Conservation (phyloP, 768 basidiomycete species). For the Rhodotorula toruloides region DNA sequence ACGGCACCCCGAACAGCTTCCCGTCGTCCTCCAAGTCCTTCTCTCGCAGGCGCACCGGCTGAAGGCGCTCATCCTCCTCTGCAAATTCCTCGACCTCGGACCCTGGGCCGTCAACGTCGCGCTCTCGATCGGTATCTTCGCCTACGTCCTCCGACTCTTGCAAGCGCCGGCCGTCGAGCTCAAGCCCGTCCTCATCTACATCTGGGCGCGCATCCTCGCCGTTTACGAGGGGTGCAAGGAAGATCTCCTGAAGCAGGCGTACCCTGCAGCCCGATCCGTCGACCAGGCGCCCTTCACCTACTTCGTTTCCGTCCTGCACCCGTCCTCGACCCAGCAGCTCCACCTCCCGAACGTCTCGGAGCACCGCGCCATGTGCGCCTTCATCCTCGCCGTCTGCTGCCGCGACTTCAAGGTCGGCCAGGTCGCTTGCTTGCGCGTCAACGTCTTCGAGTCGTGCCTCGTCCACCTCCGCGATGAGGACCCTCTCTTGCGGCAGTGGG, state of each 20-base stretch:
- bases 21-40: constrained; percentile 93
- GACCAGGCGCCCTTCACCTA: constrained; percentile 56
- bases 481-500: constrained; percentile 91
- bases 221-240: constrained; percentile 90
- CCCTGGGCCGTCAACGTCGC: constrained; percentile 98
- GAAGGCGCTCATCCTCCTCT: constrained; percentile 87
- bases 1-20: constrained; percentile 88
- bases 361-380: constrained; percentile 97
- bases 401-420: constrained; percentile 87
- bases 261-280: constrained; percentile 43
- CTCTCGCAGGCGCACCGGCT: constrained; percentile 93
- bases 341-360: constrained; percentile 85
- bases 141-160: constrained; percentile 92
- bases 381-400: constrained; percentile 82
- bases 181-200: constrained; percentile 96
- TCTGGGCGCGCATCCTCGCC: constrained; percentile 95
- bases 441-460: constrained; percentile 80
- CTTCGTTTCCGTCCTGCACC: constrained; percentile 70
- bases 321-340: constrained; percentile 42
- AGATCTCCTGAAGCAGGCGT: constrained; percentile 70
- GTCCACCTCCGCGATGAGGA: constrained; percentile 80
- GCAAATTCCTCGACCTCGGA: constrained; percentile 95
- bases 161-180: constrained; percentile 91
- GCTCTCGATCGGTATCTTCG: constrained; percentile 94
- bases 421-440: constrained; percentile 69